These are phyloP conservation scores for Amanita inopinata DNA, from an alignment of 768 basidiomycete genomes.

Conservation along the genomic window DNA sequence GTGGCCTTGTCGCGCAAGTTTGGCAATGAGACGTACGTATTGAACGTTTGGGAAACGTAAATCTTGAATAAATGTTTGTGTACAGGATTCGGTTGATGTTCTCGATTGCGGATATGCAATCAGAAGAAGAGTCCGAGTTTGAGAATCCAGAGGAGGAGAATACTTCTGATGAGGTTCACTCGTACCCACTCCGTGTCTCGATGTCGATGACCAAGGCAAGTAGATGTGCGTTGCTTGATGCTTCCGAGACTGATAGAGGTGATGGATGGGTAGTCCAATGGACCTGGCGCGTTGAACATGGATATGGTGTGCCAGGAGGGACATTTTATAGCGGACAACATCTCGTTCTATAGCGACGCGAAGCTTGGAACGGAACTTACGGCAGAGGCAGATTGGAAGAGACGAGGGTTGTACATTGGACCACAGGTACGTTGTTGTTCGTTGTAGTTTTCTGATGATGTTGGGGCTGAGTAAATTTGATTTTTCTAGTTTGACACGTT, in stretches of 20 bases:
- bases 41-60: background rate
- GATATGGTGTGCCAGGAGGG: conserved; percentile 77
- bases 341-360: conserved; percentile 73
- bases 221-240: background rate
- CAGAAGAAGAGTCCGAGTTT: conserved; percentile 25
- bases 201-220: conserved; percentile 79
- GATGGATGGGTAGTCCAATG: conserved; percentile 28
- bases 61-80: background rate
- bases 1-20: conserved; percentile 74
- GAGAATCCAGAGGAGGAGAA: conserved; percentile 18
- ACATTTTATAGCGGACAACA: conserved; percentile 78
- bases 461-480: background rate
- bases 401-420: conserved; percentile 86
- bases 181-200: conserved; percentile 68
- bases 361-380: conserved; percentile 67
- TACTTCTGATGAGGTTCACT: conserved; percentile 22
- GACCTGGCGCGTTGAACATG: conserved; percentile 61
- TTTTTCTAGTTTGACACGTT: conserved; percentile 73
- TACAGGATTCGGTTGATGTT: conserved; percentile 81
- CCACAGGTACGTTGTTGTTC: conserved; percentile 48
- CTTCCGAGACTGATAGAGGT: background rate
- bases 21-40: conserved; percentile 78
- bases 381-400: conserved; percentile 90
- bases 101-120: conserved; percentile 82
- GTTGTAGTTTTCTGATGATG: background rate